Evolutionary conservation across 148 eudicot genomes (phyloP), one percentile per base, ranked within the genome.

Genomic region (Spergularia bocconei): DNA sequence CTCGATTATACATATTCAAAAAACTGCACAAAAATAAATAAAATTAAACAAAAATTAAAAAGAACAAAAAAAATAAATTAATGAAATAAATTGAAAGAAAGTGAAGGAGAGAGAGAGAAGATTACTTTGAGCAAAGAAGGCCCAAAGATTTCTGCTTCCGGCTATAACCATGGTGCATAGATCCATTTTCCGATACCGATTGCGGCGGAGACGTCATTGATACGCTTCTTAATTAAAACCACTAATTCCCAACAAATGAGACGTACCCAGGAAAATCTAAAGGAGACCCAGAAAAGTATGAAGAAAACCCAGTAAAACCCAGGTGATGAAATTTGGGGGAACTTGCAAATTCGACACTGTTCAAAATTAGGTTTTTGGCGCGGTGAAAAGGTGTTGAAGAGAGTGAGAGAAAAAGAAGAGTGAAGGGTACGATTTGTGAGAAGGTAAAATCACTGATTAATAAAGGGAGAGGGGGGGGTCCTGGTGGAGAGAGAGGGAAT

Each of bases 121-220:
- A 33, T 36, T 72, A 95, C 99, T 95, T 95, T 48, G 97, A 87
- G 76, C 99, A 95, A n/a, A 92, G 70, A 50, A 92, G 97, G 17
- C 98, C 97, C 5, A 95, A 83, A 21, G 98, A 92, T 72, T 92
- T 95, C 85, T 90, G 93, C 75, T 92, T 95, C 60, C 97, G 82
- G 78, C 90, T 90, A 41, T 92, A 92, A 53, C 79, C 76, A 23
- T 77, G 79, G 69, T 86, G 78, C 38, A 82, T 71, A 62, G 97
- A 87, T 85, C 91, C 89, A 78, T 25, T 69, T 29, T 69, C 72
- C 9, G 72, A 69, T 2, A 33, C 17, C 13, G 63, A 29, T 52
- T 66, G 62, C 13, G 81, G 63, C 44, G 84, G 75, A n/a, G 79
- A 69, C 13, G 85, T 85, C 90, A 85, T 85, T 23, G 13, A 63